These are phyloP conservation scores for Entrophospora sp. DNA, from an alignment of 192 early-diverging fungal genomes.

Conservation along the genomic window DNA sequence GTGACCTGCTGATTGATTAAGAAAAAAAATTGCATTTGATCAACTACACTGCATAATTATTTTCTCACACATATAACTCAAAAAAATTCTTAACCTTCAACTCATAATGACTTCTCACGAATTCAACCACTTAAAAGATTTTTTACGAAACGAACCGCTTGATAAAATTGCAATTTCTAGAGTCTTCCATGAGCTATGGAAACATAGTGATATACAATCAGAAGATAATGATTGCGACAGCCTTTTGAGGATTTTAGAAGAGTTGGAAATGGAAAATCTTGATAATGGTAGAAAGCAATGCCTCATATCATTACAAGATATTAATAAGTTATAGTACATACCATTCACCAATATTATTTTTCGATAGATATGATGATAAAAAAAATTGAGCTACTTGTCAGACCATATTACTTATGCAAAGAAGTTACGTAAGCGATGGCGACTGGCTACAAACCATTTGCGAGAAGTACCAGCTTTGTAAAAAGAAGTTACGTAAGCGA, in stretches of 20 bases:
- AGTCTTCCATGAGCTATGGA: not conserved
- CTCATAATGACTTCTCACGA: not conserved
- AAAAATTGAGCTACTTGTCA: not conserved
- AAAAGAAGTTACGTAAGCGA: not conserved
- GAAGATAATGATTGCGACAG: not conserved
- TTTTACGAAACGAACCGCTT: not conserved
- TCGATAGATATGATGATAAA: constrained; percentile 2
- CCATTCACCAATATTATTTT: not conserved
- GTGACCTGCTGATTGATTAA: too few relatives aligned
- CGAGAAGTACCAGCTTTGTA: not conserved
- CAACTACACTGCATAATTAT: too few relatives aligned
- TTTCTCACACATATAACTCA: too few relatives aligned
- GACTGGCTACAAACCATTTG: constrained; percentile 6
- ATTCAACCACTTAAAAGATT: not conserved
- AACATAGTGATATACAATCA: not conserved
- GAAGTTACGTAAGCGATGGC: not conserved
- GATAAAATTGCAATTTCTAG: constrained; percentile 12
- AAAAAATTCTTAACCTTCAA: too few relatives aligned
- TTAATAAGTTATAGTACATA: not conserved
- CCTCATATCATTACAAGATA: constrained; percentile 6
- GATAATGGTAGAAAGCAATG: not conserved
- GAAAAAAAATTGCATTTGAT: too few relatives aligned
- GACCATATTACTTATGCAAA: not conserved
- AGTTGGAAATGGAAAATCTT: not conserved
- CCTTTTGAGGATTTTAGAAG: constrained; percentile 4